Conservation (phyloP, 495 filamentous ascomycete species). For the Xanthoparmelia taractica region DNA sequence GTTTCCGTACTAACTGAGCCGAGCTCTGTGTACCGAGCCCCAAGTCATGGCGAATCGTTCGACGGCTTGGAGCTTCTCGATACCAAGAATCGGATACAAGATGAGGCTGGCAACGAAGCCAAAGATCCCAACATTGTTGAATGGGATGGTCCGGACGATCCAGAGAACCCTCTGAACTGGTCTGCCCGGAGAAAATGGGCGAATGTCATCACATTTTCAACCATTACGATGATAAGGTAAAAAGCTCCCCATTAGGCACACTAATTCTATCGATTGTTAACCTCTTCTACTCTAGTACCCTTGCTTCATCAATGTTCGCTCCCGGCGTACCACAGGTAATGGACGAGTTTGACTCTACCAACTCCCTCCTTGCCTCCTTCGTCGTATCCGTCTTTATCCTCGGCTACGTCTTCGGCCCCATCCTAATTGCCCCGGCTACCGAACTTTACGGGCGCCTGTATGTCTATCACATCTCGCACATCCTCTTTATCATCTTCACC, state of each 20-base stretch:
- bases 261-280: too few species aligned
- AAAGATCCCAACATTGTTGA: constrained; percentile 34
- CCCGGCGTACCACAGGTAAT: constrained; percentile 9
- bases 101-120: too few species aligned
- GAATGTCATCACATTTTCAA: too few species aligned
- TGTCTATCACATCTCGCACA: constrained; percentile 29
- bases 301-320: constrained; percentile 11
- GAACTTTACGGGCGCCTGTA: constrained; percentile 45
- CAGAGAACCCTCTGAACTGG: constrained; percentile 57
- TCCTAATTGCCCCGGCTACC: constrained; percentile 52
- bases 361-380: constrained; percentile 3
- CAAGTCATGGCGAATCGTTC: too few species aligned
- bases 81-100: too few species aligned
- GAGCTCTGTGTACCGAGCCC: too few species aligned
- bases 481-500: constrained; percentile 28
- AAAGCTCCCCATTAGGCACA: too few species aligned
- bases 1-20: too few species aligned
- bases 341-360: constrained; percentile 6
- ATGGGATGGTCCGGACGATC: constrained; percentile 49
- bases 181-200: constrained; percentile 42
- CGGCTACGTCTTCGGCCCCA: constrained; percentile 43
- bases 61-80: too few species aligned
- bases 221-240: too few species aligned
- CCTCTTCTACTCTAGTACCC: constrained; percentile 34
- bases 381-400: constrained; percentile 8